A percentile compares a stretch with the other conserved stretches of the same genome.
phyloP scores from a whole-genome alignment of 495 filamentous ascomycete genomes.

The Aspergillus kassunensis region DNA sequence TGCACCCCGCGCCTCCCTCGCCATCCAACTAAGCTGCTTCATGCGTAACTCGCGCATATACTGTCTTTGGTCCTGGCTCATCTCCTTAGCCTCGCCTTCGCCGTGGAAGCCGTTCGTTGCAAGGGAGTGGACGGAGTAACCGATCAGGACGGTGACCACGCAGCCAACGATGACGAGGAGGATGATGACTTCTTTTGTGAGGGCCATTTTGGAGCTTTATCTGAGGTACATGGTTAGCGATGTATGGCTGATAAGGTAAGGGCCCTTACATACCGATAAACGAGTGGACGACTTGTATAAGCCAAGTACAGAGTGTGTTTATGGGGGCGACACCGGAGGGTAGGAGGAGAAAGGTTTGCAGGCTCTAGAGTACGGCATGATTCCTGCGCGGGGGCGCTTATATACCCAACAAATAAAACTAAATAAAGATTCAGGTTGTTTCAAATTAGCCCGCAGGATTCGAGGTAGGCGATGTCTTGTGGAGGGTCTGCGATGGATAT shows the following conservation, averaged over 20 bases:
- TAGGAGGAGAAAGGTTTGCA: neutral
- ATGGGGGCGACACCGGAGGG: neutral
- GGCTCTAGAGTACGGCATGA: neutral
- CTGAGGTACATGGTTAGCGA: neutral
- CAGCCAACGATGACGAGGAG: constrained; percentile 24
- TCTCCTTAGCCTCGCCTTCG: constrained; percentile 13
- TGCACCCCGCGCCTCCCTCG: constrained; percentile 4
- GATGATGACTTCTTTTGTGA: constrained; percentile 15
- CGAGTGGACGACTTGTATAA: neutral
- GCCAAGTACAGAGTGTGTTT: neutral
- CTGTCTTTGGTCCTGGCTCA: constrained; percentile 18
- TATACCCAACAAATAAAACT: neutral
- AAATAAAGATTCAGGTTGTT: neutral
- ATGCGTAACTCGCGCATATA: constrained; percentile 25
- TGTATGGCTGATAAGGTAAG: neutral
- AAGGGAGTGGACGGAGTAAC: constrained; percentile 22
- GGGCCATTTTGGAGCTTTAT: constrained; percentile 1
- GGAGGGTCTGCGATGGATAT: neutral
- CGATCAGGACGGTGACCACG: constrained; percentile 20
- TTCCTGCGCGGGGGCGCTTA: too few species aligned
- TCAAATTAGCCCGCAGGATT: neutral
- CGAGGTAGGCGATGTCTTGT: neutral
- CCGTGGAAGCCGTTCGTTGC: constrained; percentile 19
- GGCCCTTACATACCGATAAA: neutral
- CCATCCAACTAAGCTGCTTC: constrained; percentile 15